Base-by-base conservation (phyloP, 306 rosid genomes). In the Fragaria ananassa region DNA sequence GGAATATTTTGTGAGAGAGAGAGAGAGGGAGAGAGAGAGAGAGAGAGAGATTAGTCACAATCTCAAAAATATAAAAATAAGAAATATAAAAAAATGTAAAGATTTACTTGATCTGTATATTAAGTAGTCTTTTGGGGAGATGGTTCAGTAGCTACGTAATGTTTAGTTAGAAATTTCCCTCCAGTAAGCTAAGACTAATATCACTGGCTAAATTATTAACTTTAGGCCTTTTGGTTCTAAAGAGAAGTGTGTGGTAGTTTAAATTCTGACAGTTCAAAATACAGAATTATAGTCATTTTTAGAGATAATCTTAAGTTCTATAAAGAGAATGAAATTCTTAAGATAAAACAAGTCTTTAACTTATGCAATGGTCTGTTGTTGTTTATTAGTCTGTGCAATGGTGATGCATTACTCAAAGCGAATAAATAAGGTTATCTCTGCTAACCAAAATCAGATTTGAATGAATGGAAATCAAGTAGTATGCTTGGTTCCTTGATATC, bases 1-100 rank as follows among this genome's bases (percentile, higher is more conserved):
- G 15, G 47, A 69, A 74, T 15, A 71, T 37, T 79, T 14, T 31
- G 29, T 27, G 21, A 50, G 77, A 72, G 58, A 15, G 57, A 74
- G 46, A 47, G n/a, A n/a, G n/a, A n/a, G n/a, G n/a, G 58, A 15
- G 57, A 74, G 21, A 50, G 77, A 72, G 58, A 15, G 57, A 74
- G 56, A 31, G 63, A 65, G 50, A 10, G 9, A 64, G 58, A 10
- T 53, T 0, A 8, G 7, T 29, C 3, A 0, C 31, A 56, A 54
- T 54, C 27, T 11, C 23, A 54, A 54, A 54, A 21, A n/a, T 19
- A 54, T 6, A 7, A 54, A 39, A 37, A 27, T 6, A 12, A 15
- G 50, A 53, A 53, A 53, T 7, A 19, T 7, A 54, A 6, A 7
- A 54, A 56, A 37, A 27, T 13, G 2, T 8, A 71, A 10, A 2